These are phyloP conservation scores for Colletotrichum cordylinicola DNA, from an alignment of 2,329 filamentous ascomycete species.

Conservation along the genomic window DNA sequence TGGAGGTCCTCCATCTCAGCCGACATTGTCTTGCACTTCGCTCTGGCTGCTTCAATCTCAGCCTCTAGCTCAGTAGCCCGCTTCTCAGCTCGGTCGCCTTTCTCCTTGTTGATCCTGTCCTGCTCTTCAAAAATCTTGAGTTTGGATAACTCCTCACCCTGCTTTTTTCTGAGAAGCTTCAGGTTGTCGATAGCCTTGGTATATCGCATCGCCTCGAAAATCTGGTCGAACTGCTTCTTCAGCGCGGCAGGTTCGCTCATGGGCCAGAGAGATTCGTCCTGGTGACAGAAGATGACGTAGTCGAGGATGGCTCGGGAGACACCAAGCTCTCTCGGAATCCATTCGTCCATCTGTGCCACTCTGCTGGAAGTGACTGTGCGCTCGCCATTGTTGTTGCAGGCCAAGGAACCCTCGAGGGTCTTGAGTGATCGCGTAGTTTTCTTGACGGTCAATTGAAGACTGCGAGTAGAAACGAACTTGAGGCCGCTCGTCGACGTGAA, in stretches of 20 bases:
- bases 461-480: conserved; percentile 83
- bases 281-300: conserved; percentile 97
- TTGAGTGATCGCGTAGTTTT: conserved; percentile 79
- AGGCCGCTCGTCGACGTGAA: conserved; percentile 82
- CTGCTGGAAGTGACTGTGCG: conserved; percentile 79
- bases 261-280: conserved; percentile 97
- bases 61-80: conserved; percentile 67
- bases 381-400: conserved; percentile 81
- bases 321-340: conserved; percentile 86
- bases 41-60: conserved; percentile 68
- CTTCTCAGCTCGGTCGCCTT: conserved; percentile 75
- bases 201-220: conserved; percentile 96
- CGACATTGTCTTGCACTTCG: conserved; percentile 63
- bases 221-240: conserved; percentile 96
- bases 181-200: conserved; percentile 97
- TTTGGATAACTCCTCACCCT: conserved; percentile 76
- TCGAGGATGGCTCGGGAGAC: conserved; percentile 91
- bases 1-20: conserved; percentile 66
- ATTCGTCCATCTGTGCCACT: conserved; percentile 79
- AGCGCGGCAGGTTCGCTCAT: conserved; percentile 85
- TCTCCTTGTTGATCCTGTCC: conserved; percentile 84
- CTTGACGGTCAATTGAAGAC: conserved; percentile 84
- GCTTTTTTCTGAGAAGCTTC: conserved; percentile 82
- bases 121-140: conserved; percentile 78
- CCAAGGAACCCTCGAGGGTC: conserved; percentile 81